Evolutionary conservation across 805 yeast genomes (phyloP).

Genomic region (Candida insectorum): DNA sequence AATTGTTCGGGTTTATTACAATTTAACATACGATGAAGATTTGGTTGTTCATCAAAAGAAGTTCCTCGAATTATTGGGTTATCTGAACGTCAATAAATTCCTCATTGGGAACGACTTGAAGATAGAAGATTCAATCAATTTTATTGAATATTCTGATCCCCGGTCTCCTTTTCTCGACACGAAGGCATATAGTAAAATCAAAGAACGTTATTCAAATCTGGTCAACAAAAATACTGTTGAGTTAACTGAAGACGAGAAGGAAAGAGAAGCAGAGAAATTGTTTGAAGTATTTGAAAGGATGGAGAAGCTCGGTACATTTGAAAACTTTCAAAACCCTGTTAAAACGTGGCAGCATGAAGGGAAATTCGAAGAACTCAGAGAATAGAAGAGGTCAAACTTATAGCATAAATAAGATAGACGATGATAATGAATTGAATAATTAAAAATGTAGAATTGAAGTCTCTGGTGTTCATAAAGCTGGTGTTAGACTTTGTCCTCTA

Average conservation of each 20-base stretch:
- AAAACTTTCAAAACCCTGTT: conserved; percentile 37
- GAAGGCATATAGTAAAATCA: neutral
- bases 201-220: conserved; percentile 2
- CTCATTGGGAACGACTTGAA: conserved; percentile 12
- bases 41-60: conserved; percentile 7
- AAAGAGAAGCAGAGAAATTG: conserved; percentile 41
- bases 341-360: conserved; percentile 34
- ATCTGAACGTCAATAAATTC: conserved; percentile 12
- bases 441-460: too few species aligned
- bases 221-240: conserved; percentile 7
- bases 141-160: conserved; percentile 12
- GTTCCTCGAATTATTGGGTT: conserved; percentile 23
- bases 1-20: conserved; percentile 14
- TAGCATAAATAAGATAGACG: too few species aligned
- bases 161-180: conserved; percentile 14
- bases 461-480: too few species aligned
- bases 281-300: conserved; percentile 40
- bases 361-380: conserved; percentile 20
- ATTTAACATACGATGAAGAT: conserved; percentile 13
- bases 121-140: conserved; percentile 15
- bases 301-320: conserved; percentile 32
- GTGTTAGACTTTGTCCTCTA: conserved; percentile 27
- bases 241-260: conserved; percentile 42
- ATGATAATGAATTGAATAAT: too few species aligned
- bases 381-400: too few species aligned